These are phyloP conservation scores for Citropsis articulata DNA, from an alignment of 345 rosid species.

Conservation along the genomic window DNA sequence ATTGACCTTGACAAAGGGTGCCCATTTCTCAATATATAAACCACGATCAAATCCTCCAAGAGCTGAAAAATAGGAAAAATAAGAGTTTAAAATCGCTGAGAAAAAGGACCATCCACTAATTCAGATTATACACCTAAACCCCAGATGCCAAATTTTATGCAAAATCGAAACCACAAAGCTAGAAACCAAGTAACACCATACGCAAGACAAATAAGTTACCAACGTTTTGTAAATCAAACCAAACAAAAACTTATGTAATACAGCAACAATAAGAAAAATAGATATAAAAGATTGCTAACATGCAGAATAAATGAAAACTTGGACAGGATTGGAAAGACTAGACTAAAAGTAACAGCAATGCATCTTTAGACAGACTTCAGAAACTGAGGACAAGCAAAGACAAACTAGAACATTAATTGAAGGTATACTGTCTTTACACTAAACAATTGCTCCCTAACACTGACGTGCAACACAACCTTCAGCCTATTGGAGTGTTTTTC, in stretches of 20 bases:
- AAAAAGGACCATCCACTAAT: neutral
- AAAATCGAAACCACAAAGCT: neutral
- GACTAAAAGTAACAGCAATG: neutral
- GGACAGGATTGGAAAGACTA: neutral
- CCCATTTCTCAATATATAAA: constrained; percentile 95
- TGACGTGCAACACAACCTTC: neutral
- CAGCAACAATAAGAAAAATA: neutral
- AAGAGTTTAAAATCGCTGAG: neutral
- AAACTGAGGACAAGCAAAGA: neutral
- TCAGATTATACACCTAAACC: neutral
- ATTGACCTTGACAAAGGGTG: constrained; percentile 74
- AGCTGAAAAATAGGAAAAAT: constrained; percentile 35
- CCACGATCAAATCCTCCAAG: constrained; percentile 85
- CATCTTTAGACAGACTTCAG: neutral
- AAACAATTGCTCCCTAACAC: neutral
- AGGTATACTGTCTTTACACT: neutral
- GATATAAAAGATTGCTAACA: neutral
- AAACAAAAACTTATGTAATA: neutral
- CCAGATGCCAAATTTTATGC: neutral
- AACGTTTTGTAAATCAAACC: neutral
- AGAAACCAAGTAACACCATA: constrained; percentile 1
- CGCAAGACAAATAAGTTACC: neutral
- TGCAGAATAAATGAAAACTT: neutral
- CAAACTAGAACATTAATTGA: neutral
- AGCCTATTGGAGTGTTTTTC: neutral